A percentile compares a stretch with the other conserved stretches of the same genome.
phyloP scores from a whole-genome alignment of 768 basidiomycete species.

The Leccinum boreale region DNA sequence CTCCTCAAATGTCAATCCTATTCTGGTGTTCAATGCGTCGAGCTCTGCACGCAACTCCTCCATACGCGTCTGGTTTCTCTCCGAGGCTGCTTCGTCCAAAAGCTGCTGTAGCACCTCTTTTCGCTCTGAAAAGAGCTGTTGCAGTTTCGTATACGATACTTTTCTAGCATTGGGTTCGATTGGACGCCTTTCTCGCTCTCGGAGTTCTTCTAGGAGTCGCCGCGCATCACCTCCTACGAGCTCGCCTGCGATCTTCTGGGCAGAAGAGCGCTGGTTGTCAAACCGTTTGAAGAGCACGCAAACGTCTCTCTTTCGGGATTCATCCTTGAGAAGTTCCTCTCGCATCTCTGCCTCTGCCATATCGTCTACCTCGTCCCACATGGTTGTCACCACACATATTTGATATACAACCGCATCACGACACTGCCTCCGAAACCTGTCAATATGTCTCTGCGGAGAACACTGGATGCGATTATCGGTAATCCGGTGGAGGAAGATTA shows the following conservation, averaged over 20 bases:
- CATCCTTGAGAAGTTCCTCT: not conserved
- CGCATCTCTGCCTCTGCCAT: not conserved
- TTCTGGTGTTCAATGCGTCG: not conserved
- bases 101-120: not conserved
- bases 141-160: not conserved
- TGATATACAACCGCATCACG: not conserved
- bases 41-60: slow-evolving; percentile 1
- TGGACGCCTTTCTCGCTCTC: not conserved
- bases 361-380: slow-evolving; percentile 8
- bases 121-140: not conserved
- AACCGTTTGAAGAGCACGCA: slow-evolving; percentile 1
- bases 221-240: not conserved
- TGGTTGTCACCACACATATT: slow-evolving; percentile 7
- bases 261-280: slow-evolving; percentile 1
- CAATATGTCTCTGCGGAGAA: not conserved
- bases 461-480: slow-evolving; percentile 7
- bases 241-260: not conserved
- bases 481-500: slow-evolving; percentile 7
- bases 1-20: slow-evolving; percentile 1
- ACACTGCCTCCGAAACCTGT: slow-evolving; percentile 1
- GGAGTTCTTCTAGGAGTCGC: slow-evolving; percentile 1
- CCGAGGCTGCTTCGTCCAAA: not conserved
- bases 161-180: not conserved
- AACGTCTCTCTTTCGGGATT: not conserved
- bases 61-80: not conserved